Evolutionary conservation across 306 rosid species (phyloP), one percentile per base, ranked within the genome.

Genomic region (Gillenia trifoliata): DNA sequence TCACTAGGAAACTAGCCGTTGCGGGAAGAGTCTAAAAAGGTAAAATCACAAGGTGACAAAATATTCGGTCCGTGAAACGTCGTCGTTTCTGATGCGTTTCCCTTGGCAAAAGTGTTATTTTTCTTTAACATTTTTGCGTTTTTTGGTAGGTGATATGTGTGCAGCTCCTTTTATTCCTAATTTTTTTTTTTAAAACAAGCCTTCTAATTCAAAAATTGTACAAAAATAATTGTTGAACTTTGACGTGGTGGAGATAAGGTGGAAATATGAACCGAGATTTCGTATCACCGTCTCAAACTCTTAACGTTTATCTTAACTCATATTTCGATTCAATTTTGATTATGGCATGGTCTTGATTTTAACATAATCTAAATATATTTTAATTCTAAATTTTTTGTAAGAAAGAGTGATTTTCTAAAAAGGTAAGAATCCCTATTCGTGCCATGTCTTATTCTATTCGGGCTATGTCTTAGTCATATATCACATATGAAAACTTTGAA

Each of bases 1-100:
- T 85, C 86, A 83, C 83, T 20, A 71, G 62, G 25, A 63, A 85
- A 85, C 82, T 88, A 88, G 89, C 92, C 92, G 92, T 88, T 88
- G 88, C 0, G 15, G 28, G 22, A 38, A n/a, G 8, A 22, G 72
- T 34, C 29, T 40, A 15, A 65, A 56, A 50, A 20, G 16, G 33
- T 26, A 11, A 72, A 57, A 25, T 47, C 67, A 5, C 67, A 17
- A 4, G 67, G 75, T 31, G 47, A 26, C 45, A 64, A 17, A 17
- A 23, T 5, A 25, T 5, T 16, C 5, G 5, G 64, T 59, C 17
- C 38, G 20, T 0, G 23, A 11, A 25, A 70, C 74, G 74, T 1
- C 31, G 74, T 71, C 77, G 72, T 64, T 31, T 68, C 6, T 15
- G 36, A 0, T 60, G 1, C 62, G 16, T 6, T 13, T 29, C 5